Evolutionary conservation across 257 asterid species (phyloP).

Genomic region (Fraxinus quadrangulata): DNA sequence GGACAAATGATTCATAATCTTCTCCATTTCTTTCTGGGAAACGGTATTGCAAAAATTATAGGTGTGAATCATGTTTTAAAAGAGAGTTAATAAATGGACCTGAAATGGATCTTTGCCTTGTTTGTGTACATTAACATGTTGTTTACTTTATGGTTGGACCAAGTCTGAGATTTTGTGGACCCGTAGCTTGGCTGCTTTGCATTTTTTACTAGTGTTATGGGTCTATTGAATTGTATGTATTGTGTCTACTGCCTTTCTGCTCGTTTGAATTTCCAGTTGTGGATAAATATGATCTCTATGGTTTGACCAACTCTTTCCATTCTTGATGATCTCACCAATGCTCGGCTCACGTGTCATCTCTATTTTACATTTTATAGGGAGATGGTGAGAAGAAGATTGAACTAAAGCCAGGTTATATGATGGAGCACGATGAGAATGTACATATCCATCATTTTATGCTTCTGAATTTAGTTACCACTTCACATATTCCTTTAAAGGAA

Average conservation of each 20-base stretch:
- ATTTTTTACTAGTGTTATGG: neutral
- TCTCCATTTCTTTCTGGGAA: neutral
- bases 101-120: neutral
- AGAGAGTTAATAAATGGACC: neutral
- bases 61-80: neutral
- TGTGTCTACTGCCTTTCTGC: neutral
- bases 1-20: neutral
- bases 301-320: neutral
- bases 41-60: neutral
- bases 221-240: neutral
- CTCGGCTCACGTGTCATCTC: slow-evolving; percentile 17
- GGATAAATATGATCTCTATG: neutral
- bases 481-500: neutral
- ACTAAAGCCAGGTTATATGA: slow-evolving; percentile 86
- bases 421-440: slow-evolving; percentile 96
- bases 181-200: neutral
- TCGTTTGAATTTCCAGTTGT: neutral
- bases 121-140: neutral
- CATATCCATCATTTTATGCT: slow-evolving; percentile 21
- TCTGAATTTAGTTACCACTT: slow-evolving; percentile 15
- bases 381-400: slow-evolving; percentile 91
- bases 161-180: neutral
- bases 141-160: neutral
- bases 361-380: slow-evolving; percentile 50
- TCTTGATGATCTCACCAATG: slow-evolving; percentile 3